Evolutionary conservation across 2,329 filamentous ascomycete genomes (phyloP).

Genomic region (Fusarium nelsonii): DNA sequence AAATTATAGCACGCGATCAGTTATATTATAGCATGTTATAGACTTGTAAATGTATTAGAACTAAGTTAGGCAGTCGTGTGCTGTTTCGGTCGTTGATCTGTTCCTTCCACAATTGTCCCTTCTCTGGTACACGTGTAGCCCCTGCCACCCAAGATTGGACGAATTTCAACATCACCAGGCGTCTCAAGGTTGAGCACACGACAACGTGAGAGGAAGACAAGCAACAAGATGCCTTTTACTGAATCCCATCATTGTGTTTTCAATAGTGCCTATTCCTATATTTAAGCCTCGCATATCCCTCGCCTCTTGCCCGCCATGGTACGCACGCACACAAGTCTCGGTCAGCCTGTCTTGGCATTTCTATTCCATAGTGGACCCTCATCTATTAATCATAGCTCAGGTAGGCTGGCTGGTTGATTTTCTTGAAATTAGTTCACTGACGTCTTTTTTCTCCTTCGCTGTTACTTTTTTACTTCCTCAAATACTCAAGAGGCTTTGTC

Average conservation of each 20-base stretch:
- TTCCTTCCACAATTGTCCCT: conserved; percentile 14
- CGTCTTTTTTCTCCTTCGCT: conserved; percentile 2
- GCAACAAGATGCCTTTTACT: not conserved
- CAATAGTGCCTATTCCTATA: not conserved
- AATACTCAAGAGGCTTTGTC: not conserved
- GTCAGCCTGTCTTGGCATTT: conserved; percentile 21
- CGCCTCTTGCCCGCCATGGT: not conserved
- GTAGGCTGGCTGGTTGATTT: conserved; percentile 17
- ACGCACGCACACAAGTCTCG: not conserved
- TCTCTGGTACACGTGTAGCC: conserved; percentile 45
- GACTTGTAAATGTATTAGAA: not conserved
- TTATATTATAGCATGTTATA: not conserved
- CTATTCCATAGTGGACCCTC: conserved; percentile 31
- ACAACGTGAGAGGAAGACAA: conserved; percentile 30
- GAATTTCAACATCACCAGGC: conserved; percentile 32
- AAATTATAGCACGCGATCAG: not conserved
- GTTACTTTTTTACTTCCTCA: not conserved
- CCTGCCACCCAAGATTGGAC: conserved; percentile 44
- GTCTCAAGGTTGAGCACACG: conserved; percentile 35
- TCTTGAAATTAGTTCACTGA: conserved; percentile 33
- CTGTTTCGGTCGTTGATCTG: conserved; percentile 1
- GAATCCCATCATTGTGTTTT: conserved; percentile 2
- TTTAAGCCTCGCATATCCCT: conserved; percentile 16
- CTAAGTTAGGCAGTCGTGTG: not conserved
- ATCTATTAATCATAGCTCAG: conserved; percentile 29